Conservation (phyloP, 495 filamentous ascomycete species). For the Parathielavia appendiculata region DNA sequence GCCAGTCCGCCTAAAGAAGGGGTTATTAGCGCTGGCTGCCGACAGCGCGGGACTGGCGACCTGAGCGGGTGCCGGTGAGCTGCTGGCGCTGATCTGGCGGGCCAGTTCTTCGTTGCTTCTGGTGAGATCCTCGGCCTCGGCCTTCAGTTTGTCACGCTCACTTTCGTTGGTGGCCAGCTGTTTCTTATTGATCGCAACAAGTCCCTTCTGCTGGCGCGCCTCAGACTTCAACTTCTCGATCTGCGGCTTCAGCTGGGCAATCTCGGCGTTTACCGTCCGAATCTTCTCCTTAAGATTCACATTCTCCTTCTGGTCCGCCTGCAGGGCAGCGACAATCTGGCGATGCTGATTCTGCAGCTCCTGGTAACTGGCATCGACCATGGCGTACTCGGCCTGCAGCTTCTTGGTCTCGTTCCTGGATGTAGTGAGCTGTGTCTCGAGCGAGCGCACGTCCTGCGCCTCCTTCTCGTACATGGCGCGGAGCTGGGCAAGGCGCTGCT, state of each 20-base stretch:
- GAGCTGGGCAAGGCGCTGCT: conserved; percentile 76
- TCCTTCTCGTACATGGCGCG: conserved; percentile 88
- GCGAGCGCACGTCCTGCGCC: conserved; percentile 71
- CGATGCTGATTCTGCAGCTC: conserved; percentile 82
- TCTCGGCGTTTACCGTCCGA: conserved; percentile 70
- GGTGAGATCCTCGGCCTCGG: conserved; percentile 64
- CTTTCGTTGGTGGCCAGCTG: conserved; percentile 83
- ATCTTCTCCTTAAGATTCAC: conserved; percentile 80
- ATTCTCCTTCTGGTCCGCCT: conserved; percentile 87
- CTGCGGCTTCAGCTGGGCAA: conserved; percentile 74
- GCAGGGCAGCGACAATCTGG: conserved; percentile 65
- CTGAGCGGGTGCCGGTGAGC: conserved; percentile 36
- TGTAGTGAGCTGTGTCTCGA: conserved; percentile 73
- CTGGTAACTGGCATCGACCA: conserved; percentile 73
- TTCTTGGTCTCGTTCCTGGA: conserved; percentile 78
- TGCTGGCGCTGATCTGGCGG: conserved; percentile 40
- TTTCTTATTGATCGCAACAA: conserved; percentile 97
- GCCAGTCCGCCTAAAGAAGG: conserved; percentile 77
- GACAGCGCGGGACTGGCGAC: conserved; percentile 65
- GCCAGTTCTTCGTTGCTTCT: conserved; percentile 56
- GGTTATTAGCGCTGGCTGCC: conserved; percentile 74
- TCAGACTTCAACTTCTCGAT: conserved; percentile 86
- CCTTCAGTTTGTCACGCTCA: conserved; percentile 78
- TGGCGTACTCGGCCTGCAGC: conserved; percentile 71
- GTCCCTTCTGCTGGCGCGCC: conserved; percentile 87